These are phyloP conservation scores for Entomortierella lignicola DNA, from an alignment of 192 early-diverging fungal species.

Conservation along the genomic window DNA sequence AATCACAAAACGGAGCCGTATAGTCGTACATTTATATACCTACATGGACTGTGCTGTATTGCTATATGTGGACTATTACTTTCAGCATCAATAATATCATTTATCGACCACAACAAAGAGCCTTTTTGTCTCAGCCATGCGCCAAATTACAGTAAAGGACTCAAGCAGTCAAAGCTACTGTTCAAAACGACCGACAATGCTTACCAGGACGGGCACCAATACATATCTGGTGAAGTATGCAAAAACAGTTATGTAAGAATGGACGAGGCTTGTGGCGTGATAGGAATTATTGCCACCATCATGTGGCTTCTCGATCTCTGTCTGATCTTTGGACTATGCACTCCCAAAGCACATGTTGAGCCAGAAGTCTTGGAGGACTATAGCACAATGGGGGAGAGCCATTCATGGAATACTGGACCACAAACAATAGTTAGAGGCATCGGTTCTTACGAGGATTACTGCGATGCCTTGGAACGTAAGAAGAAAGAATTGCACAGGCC, in stretches of 20 bases:
- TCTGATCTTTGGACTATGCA: conserved; percentile 34
- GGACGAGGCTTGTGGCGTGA: conserved; percentile 30
- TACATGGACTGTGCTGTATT: conserved; percentile 30
- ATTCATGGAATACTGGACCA: not conserved
- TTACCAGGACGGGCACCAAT: conserved; percentile 18
- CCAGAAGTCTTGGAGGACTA: not conserved
- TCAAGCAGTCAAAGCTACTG: no score
- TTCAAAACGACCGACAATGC: not conserved
- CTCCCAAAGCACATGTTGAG: not conserved
- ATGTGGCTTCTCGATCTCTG: conserved; percentile 41
- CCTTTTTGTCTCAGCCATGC: not conserved
- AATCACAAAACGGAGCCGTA: conserved; percentile 36
- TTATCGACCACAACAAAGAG: conserved; percentile 7
- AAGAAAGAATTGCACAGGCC: conserved; percentile 8
- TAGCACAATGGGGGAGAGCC: not conserved
- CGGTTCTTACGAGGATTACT: conserved; percentile 13
- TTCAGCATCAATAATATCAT: conserved; percentile 5
- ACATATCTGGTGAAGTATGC: conserved; percentile 12
- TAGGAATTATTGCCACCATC: conserved; percentile 20
- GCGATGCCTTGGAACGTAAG: conserved; percentile 11
- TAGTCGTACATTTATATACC: conserved; percentile 15
- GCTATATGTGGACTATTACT: conserved; percentile 26
- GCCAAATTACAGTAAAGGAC: no score
- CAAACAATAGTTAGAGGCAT: not conserved
- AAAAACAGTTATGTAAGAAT: conserved; percentile 24